Base-by-base conservation (phyloP, 257 asterid genomes). In the Nicotiana undulata region DNA sequence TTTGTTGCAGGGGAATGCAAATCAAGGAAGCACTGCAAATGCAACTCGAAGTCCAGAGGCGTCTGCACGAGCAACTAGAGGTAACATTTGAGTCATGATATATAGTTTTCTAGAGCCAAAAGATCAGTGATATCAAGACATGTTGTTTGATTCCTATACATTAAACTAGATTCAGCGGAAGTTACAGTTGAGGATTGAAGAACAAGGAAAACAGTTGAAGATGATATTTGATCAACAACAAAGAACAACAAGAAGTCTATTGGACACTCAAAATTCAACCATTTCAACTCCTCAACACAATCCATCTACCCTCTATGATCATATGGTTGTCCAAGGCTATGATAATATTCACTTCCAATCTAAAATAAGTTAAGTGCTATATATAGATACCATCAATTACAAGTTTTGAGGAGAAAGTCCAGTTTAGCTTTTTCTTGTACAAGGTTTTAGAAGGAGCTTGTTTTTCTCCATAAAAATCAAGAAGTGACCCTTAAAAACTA, bases 171-270 rank as follows among this genome's bases (percentile, higher is more conserved):
- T 87, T 67, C 97, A 91, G 83, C 77, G 91, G 34, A 86, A 86
- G 70, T 80, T 93, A 31, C 96, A 93, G 85, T n/a, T 93, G 82
- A 87, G 93, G 85, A 91, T 93, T 32, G 96, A 93, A 81, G 94
- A 90, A 81, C 96, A 93, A 67, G 89, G 91, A 78, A 87, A 84
- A 49, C 49, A 40, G 12, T 11, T 40, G 10, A 40, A 40, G 49
- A 40, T 40, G 49, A 40, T 40, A 40, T 40, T 92, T 58, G 94
- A 90, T 77, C 89, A 88, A 83, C 97, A 92, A 81, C 91, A 87
- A 66, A 83, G 83, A 51, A 85, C 92, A 18, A 72, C 89, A 0
- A 82, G 44, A 82, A 85, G 85, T 77, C 82, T 81, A 24, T 32
- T 84, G 49, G 90, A 83, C 60, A 77, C 87, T 61, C 85, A 75